Conservation (phyloP, 106 monocot species). For the Ottelia alismoides region DNA sequence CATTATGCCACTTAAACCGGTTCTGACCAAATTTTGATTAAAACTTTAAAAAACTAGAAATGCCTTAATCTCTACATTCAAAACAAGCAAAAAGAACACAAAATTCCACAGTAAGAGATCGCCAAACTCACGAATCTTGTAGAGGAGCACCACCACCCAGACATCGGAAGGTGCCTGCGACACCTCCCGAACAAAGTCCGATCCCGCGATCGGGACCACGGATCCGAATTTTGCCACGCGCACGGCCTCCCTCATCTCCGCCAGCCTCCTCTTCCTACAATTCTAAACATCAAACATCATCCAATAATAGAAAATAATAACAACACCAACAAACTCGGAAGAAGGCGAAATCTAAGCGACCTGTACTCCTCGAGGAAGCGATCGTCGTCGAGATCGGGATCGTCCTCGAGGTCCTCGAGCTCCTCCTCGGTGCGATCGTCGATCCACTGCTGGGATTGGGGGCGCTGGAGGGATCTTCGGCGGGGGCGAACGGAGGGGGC, state of each 20-base stretch:
- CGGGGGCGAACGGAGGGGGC: conserved; percentile 50
- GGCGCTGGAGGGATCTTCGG: conserved; percentile 25
- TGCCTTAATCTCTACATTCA: no score
- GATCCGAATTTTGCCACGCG: conserved; percentile 41
- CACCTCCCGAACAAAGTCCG: conserved; percentile 64
- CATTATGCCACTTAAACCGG: no score
- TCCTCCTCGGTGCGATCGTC: conserved; percentile 64
- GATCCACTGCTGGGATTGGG: conserved; percentile 69
- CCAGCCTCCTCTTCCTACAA: conserved; percentile 78
- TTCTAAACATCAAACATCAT: not conserved
- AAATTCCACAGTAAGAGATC: no score
- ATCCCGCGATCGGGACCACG: conserved; percentile 36
- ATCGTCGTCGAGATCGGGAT: conserved; percentile 64
- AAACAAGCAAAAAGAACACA: no score
- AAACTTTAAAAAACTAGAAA: no score
- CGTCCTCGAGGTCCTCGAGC: conserved; percentile 81
- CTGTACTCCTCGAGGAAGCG: conserved; percentile 90
- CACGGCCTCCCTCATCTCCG: conserved; percentile 52
- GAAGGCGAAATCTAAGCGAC: conserved; percentile 9
- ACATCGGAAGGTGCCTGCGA: conserved; percentile 50
- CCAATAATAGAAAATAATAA: not conserved
- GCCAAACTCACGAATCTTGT: no score
- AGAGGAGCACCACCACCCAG: conserved; percentile 70
- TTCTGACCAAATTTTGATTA: no score
- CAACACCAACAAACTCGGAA: not conserved